phyloP scores from a whole-genome alignment of 768 basidiomycete species.

The Austroboletus festivus region DNA sequence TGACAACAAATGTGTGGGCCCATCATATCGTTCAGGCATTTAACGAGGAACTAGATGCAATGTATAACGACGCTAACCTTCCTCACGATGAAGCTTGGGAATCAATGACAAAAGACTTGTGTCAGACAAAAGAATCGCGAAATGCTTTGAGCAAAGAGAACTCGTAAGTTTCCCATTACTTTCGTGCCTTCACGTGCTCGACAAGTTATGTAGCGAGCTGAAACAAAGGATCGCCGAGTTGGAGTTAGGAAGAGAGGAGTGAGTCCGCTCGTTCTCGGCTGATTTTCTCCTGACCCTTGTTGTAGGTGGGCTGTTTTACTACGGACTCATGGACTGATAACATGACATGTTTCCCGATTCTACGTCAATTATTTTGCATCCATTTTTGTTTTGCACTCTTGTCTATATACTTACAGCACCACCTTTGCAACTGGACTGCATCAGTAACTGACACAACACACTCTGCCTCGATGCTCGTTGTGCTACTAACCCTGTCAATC shows the following conservation, averaged over 20 bases:
- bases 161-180: constrained; percentile 48
- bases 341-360: constrained; percentile 28
- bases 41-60: constrained; percentile 88
- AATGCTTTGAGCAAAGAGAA: constrained; percentile 79
- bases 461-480: constrained; percentile 10
- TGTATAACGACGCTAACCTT: constrained; percentile 83
- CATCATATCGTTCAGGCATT: constrained; percentile 60
- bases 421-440: constrained; percentile 19
- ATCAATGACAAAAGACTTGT: constrained; percentile 72
- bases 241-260: constrained; percentile 81
- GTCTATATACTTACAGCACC: constrained; percentile 22
- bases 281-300: constrained; percentile 9
- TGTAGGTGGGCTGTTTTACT: constrained; percentile 67
- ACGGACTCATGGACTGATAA: constrained; percentile 43
- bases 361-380: constrained; percentile 13
- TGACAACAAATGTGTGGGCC: not conserved
- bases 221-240: constrained; percentile 67
- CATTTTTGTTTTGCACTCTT: constrained; percentile 17
- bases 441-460: constrained; percentile 8
- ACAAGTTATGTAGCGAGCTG: constrained; percentile 47
- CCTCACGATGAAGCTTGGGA: constrained; percentile 81
- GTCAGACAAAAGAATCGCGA: constrained; percentile 68
- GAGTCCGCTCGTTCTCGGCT: constrained; percentile 28
- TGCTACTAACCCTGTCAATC: constrained; percentile 10
- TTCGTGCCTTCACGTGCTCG: not conserved